Conservation (phyloP, 805 yeast species). For the Zygosaccharomyces gambellarensis region DNA sequence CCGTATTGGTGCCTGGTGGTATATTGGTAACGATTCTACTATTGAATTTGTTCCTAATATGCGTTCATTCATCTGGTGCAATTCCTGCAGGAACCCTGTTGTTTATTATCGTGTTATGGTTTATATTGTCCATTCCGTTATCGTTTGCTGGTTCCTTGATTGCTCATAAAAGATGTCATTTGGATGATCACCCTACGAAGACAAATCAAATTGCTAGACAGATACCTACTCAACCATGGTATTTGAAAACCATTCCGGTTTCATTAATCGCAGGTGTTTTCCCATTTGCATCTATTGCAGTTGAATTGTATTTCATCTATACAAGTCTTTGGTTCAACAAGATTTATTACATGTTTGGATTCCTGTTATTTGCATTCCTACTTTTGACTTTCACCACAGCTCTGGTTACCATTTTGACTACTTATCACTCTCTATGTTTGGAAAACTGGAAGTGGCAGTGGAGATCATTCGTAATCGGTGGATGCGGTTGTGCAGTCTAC, state of each 20-base stretch:
- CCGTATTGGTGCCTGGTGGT: slow-evolving; percentile 76
- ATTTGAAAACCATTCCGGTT: slow-evolving; percentile 61
- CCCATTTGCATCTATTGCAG: slow-evolving; percentile 93
- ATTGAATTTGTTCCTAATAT: slow-evolving; percentile 76
- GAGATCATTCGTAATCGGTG: slow-evolving; percentile 87
- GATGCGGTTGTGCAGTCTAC: slow-evolving; percentile 82
- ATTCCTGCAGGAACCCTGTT: slow-evolving; percentile 88
- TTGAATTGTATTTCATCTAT: slow-evolving; percentile 89
- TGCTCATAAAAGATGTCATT: slow-evolving; percentile 57
- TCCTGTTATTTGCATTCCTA: slow-evolving; percentile 81
- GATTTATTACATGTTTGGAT: slow-evolving; percentile 96
- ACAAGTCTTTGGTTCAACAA: slow-evolving; percentile 90
- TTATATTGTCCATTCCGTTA: slow-evolving; percentile 75
- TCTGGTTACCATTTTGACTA: slow-evolving; percentile 71
- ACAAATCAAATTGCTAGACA: slow-evolving; percentile 96
- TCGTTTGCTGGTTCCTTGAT: slow-evolving; percentile 77
- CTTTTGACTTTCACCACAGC: slow-evolving; percentile 78
- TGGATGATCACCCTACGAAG: slow-evolving; percentile 67
- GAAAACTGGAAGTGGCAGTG: slow-evolving; percentile 98
- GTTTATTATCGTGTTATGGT: slow-evolving; percentile 81
- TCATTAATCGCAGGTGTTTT: slow-evolving; percentile 79
- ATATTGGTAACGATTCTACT: slow-evolving; percentile 59
- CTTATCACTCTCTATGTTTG: slow-evolving; percentile 77
- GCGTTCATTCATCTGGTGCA: slow-evolving; percentile 84
- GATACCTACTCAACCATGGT: slow-evolving; percentile 87